Percentiles rank a stretch among this genome's conserved stretches.
These are phyloP conservation scores for Leptographium galeiforme DNA, from an alignment of 2,329 filamentous ascomycete genomes.

Conservation along the genomic window DNA sequence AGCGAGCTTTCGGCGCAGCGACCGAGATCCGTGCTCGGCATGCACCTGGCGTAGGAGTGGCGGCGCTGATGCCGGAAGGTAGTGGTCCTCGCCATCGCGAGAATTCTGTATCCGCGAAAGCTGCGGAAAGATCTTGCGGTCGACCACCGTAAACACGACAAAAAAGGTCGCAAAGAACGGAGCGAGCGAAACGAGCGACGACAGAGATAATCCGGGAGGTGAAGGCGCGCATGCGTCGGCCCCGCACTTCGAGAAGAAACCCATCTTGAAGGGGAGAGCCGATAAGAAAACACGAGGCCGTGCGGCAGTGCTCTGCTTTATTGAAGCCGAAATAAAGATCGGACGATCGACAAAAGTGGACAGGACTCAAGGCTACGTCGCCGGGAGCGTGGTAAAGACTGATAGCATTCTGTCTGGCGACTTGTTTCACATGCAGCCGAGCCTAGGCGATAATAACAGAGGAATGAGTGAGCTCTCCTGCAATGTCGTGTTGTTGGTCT, in stretches of 20 bases:
- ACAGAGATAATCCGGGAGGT: conserved; percentile 27
- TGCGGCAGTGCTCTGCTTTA: background rate
- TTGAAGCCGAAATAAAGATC: background rate
- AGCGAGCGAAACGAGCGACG: conserved; percentile 37
- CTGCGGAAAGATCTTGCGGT: conserved; percentile 58
- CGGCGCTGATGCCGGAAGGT: conserved; percentile 49
- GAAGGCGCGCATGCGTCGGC: conserved; percentile 42
- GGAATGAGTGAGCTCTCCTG: background rate
- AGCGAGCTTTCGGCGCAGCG: conserved; percentile 34
- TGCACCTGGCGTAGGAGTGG: conserved; percentile 43
- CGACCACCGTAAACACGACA: conserved; percentile 46
- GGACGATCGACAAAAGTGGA: background rate
- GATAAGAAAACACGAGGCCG: background rate
- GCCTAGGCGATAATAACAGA: background rate
- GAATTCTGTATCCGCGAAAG: conserved; percentile 42
- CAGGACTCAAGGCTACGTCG: background rate
- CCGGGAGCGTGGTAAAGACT: background rate
- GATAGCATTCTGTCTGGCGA: background rate
- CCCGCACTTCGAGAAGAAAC: conserved; percentile 29
- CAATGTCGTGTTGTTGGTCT: too few relatives aligned
- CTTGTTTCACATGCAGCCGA: background rate
- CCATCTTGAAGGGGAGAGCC: background rate
- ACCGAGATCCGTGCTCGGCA: conserved; percentile 42
- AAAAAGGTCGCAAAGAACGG: conserved; percentile 63
- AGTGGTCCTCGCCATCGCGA: conserved; percentile 46